phyloP scores from a whole-genome alignment of 192 early-diverging fungal species.

The Coemansia sp. region DNA sequence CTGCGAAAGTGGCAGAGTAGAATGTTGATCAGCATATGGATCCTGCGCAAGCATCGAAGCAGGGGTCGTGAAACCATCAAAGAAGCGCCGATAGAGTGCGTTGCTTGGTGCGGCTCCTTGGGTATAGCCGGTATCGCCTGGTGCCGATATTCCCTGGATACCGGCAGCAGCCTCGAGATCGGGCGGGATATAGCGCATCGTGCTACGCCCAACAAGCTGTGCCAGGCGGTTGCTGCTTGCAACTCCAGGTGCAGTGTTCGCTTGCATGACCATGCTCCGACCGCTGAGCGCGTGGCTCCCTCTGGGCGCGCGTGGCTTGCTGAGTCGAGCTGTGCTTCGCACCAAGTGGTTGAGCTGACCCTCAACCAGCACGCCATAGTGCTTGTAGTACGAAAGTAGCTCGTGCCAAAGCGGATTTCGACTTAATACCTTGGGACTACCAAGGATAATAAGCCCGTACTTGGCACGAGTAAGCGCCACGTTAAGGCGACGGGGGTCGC shows the following conservation, averaged over 20 bases:
- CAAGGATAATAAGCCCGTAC: slow-evolving; percentile 90
- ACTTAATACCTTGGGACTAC: slow-evolving; percentile 93
- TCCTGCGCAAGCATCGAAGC: slow-evolving; percentile 33
- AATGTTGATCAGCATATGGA: slow-evolving; percentile 27
- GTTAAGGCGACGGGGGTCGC: slow-evolving; percentile 87
- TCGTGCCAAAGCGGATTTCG: slow-evolving; percentile 97
- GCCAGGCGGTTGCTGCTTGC: slow-evolving; percentile 46
- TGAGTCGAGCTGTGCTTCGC: slow-evolving; percentile 86
- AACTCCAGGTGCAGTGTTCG: slow-evolving; percentile 33
- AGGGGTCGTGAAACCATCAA: slow-evolving; percentile 15
- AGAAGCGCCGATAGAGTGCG: slow-evolving; percentile 30
- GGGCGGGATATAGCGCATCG: slow-evolving; percentile 51
- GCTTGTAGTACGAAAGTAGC: slow-evolving; percentile 90
- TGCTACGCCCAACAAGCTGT: slow-evolving; percentile 50
- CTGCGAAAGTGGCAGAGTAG: slow-evolving; percentile 39
- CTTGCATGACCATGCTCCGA: slow-evolving; percentile 34
- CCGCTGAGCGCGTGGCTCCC: slow-evolving; percentile 35
- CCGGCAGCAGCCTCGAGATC: slow-evolving; percentile 27
- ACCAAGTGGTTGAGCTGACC: slow-evolving; percentile 89
- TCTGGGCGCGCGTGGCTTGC: slow-evolving; percentile 59
- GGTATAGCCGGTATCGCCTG: background rate
- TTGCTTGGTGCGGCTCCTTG: slow-evolving; percentile 3
- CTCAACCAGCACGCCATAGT: slow-evolving; percentile 85
- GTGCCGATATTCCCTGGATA: background rate
- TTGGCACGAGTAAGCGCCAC: slow-evolving; percentile 89